Evolutionary conservation across 176 grass and related monocot species (phyloP).

Genomic region (Eragrostis nindensis): DNA sequence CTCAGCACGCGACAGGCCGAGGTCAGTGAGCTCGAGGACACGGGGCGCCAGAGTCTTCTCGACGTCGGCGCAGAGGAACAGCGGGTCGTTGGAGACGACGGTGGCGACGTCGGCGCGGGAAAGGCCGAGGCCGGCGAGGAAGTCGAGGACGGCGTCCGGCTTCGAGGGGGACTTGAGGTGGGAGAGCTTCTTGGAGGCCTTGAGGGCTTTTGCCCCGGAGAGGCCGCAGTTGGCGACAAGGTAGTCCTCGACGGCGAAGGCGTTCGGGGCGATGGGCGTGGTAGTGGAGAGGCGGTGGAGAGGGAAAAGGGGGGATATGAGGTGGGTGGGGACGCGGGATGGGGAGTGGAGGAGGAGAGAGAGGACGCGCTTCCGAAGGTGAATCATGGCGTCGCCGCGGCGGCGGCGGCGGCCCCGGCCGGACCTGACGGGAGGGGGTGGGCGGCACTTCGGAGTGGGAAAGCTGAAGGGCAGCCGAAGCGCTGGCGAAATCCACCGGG

Average conservation of each 20-base stretch:
- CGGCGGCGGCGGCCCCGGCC: background rate
- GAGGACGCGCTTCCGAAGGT: background rate
- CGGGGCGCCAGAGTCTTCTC: slow-evolving; percentile 14
- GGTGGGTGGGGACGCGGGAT: background rate
- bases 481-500: no score
- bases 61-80: slow-evolving; percentile 27
- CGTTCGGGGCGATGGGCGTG: background rate
- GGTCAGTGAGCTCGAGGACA: background rate
- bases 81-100: slow-evolving; percentile 4
- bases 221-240: background rate
- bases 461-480: background rate
- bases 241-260: background rate
- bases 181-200: slow-evolving; percentile 21
- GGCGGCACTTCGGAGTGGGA: background rate
- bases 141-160: background rate
- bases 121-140: slow-evolving; percentile 2
- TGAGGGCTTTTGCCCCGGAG: background rate
- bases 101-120: background rate
- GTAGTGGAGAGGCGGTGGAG: background rate
- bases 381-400: background rate
- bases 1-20: background rate
- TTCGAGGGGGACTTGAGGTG: background rate
- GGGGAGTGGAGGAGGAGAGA: background rate
- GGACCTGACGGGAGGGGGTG: background rate
- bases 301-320: background rate